Evolutionary conservation across 1,284 basidiomycete genomes (phyloP).

Genomic region (Tremellales sp.): DNA sequence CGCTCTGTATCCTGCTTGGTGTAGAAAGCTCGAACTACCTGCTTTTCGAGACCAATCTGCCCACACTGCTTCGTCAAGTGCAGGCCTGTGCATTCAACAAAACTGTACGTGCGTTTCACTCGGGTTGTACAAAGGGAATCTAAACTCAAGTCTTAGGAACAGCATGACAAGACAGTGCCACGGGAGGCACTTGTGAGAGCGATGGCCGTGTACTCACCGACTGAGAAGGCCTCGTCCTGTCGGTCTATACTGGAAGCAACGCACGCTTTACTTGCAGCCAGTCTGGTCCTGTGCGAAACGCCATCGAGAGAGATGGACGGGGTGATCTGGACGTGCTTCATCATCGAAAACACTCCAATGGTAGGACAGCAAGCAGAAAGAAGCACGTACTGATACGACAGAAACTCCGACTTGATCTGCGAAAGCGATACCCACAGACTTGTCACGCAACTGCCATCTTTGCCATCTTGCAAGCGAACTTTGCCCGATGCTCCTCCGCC

Average conservation of each 20-base stretch:
- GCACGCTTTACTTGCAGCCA: conserved; percentile 24
- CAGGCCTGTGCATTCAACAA: conserved; percentile 23
- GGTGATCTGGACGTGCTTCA: conserved; percentile 30
- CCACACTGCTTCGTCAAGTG: conserved; percentile 24
- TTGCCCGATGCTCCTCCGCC: conserved; percentile 4
- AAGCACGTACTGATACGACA: conserved; percentile 1
- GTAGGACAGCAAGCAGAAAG: conserved; percentile 10
- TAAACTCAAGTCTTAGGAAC: neutral
- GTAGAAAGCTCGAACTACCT: conserved; percentile 18
- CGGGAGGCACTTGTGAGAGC: conserved; percentile 25
- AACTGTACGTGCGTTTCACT: conserved; percentile 9
- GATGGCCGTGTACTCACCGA: conserved; percentile 25
- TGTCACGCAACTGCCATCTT: conserved; percentile 19
- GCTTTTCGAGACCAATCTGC: conserved; percentile 26
- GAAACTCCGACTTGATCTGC: conserved; percentile 26
- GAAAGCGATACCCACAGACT: conserved; percentile 17
- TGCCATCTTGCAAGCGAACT: conserved; percentile 12
- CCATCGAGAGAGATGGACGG: conserved; percentile 10
- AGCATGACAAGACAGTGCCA: conserved; percentile 19
- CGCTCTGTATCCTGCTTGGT: conserved; percentile 29
- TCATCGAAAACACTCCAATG: conserved; percentile 32
- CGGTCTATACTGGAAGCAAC: conserved; percentile 26
- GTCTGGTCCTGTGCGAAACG: conserved; percentile 18
- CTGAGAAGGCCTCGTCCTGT: conserved; percentile 19
- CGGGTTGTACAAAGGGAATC: neutral